A percentile compares a stretch with the other conserved stretches of the same genome.
Conservation (phyloP, 2,329 filamentous ascomycete species). For the Fusarium ambrosium region DNA sequence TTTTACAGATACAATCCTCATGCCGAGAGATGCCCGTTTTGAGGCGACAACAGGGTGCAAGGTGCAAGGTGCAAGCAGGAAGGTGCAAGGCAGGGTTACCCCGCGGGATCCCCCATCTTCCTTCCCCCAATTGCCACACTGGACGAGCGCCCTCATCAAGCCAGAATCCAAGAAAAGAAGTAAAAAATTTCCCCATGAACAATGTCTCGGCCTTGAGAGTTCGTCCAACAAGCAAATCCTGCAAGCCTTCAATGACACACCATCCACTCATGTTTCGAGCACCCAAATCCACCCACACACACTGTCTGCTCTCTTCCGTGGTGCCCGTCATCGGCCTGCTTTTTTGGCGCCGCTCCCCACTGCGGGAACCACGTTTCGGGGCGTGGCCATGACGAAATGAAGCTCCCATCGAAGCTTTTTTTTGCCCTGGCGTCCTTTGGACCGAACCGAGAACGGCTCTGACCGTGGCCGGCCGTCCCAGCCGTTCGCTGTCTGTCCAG, state of each 20-base stretch:
- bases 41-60: slow-evolving; percentile 9
- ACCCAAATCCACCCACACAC: slow-evolving; percentile 1
- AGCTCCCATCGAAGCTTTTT: slow-evolving; percentile 14
- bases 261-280: slow-evolving; percentile 1
- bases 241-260: slow-evolving; percentile 4
- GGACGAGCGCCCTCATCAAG: neutral
- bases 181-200: neutral
- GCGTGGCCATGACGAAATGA: slow-evolving; percentile 41
- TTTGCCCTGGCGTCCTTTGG: slow-evolving; percentile 44
- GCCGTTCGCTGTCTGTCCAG: slow-evolving; percentile 3
- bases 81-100: slow-evolving; percentile 35
- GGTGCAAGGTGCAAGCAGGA: slow-evolving; percentile 1
- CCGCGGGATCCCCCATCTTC: slow-evolving; percentile 29
- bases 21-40: slow-evolving; percentile 4
- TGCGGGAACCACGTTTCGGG: slow-evolving; percentile 36
- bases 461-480: slow-evolving; percentile 18
- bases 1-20: neutral
- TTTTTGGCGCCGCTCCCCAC: slow-evolving; percentile 31
- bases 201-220: slow-evolving; percentile 8
- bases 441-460: slow-evolving; percentile 45
- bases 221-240: slow-evolving; percentile 13
- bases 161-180: neutral
- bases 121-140: slow-evolving; percentile 18
- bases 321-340: slow-evolving; percentile 17
- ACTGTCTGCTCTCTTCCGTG: neutral